Evolutionary conservation across 345 rosid species (phyloP).

Genomic region (Corchorus olitorius): DNA sequence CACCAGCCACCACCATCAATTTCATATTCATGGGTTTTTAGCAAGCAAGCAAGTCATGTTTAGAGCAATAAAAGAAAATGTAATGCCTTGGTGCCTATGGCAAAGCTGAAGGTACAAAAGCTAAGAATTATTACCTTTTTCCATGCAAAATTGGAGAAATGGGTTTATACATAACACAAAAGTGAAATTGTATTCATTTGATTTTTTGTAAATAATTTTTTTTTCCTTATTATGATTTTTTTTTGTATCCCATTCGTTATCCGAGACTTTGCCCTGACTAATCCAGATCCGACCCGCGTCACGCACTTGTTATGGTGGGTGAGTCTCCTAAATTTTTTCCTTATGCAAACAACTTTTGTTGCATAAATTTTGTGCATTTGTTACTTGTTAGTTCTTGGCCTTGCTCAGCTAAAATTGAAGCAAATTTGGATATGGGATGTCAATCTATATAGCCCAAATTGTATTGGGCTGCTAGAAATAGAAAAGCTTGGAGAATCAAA

Average conservation of each 20-base stretch:
- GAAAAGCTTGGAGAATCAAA: neutral
- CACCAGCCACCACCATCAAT: conserved; percentile 13
- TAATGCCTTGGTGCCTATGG: neutral
- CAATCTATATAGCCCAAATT: neutral
- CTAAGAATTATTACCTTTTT: neutral
- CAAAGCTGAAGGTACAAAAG: conserved; percentile 13
- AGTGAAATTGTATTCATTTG: neutral
- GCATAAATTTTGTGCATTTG: neutral
- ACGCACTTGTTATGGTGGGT: no score
- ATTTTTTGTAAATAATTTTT: conserved; percentile 5
- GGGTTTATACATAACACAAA: neutral
- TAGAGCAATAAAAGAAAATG: conserved; percentile 2
- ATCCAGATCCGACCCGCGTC: no score
- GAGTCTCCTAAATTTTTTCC: no score
- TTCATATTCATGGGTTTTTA: conserved; percentile 21
- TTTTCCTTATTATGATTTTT: neutral
- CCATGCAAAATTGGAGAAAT: neutral
- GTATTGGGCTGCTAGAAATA: neutral
- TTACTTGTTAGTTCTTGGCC: no score
- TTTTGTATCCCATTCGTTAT: no score
- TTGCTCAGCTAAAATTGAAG: neutral
- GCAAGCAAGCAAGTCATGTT: conserved; percentile 33
- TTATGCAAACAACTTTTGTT: neutral
- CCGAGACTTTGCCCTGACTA: no score
- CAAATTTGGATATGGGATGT: no score